These are phyloP conservation scores for Beta corolliflora DNA, from an alignment of 179 eudicot species.

Conservation along the genomic window DNA sequence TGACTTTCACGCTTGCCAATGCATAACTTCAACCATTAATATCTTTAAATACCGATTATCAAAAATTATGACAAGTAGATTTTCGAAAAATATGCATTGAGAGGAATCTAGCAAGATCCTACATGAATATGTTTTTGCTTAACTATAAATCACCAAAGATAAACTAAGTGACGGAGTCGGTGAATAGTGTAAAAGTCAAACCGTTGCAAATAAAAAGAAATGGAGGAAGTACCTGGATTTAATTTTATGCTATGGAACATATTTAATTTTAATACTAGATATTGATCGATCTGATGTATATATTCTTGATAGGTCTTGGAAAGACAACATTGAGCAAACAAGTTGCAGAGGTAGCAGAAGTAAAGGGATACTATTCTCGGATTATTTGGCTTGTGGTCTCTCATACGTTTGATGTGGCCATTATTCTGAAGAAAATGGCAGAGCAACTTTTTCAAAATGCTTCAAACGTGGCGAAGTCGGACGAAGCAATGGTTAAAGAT, in stretches of 20 bases:
- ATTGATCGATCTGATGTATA: no score
- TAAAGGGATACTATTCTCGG: conserved; percentile 9
- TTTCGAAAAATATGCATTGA: no score
- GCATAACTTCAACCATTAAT: no score
- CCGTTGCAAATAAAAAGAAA: neutral
- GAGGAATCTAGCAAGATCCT: no score
- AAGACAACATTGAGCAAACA: conserved; percentile 35
- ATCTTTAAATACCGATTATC: no score
- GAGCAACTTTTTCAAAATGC: neutral
- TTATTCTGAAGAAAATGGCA: conserved; percentile 30
- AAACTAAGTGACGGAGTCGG: no score
- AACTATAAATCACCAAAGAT: no score
- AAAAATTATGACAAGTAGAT: no score
- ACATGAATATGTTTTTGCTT: no score
- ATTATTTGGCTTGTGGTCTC: conserved; percentile 36
- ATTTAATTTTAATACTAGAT: neutral
- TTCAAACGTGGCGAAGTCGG: conserved; percentile 6
- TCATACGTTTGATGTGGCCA: conserved; percentile 20
- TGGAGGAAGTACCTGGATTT: neutral
- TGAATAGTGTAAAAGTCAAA: no score
- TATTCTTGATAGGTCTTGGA: conserved; percentile 31
- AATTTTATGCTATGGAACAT: no score
- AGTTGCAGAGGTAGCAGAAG: conserved; percentile 15
- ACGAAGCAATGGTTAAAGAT: conserved; percentile 11
- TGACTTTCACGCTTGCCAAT: no score